These are phyloP conservation scores for Arctium lappa DNA, from an alignment of 129 eudicot species.

Conservation along the genomic window DNA sequence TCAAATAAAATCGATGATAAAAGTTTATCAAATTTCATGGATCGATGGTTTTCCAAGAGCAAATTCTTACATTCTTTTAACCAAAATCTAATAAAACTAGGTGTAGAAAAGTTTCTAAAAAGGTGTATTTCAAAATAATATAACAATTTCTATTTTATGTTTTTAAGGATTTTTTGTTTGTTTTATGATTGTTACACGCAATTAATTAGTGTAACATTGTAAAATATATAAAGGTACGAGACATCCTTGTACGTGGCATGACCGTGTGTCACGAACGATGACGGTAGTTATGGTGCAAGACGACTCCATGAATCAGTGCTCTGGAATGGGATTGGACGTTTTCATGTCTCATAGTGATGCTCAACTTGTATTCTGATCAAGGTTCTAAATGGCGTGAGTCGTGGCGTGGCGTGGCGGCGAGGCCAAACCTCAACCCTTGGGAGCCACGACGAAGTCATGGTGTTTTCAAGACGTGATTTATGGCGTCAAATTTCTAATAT, in stretches of 20 bases:
- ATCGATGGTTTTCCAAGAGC: background rate
- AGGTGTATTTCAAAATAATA: no score
- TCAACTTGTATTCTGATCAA: background rate
- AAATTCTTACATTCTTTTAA: background rate
- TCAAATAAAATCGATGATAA: background rate
- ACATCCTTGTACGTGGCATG: background rate
- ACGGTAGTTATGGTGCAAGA: background rate
- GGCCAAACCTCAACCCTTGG: no score
- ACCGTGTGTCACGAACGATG: background rate
- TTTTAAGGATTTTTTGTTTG: background rate
- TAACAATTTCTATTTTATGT: background rate
- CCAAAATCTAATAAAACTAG: background rate
- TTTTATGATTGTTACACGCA: background rate
- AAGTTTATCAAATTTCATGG: background rate
- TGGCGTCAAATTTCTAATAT: no score
- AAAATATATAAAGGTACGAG: background rate
- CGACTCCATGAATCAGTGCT: background rate
- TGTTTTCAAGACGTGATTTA: no score
- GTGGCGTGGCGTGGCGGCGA: no score
- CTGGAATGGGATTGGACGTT: background rate
- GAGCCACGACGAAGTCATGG: no score
- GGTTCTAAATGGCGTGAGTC: no score
- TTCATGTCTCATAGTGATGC: background rate
- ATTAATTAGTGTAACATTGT: background rate
- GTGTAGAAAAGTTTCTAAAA: background rate